Evolutionary conservation across 148 eudicot species (phyloP).

Genomic region (Chenopodium formosanum): DNA sequence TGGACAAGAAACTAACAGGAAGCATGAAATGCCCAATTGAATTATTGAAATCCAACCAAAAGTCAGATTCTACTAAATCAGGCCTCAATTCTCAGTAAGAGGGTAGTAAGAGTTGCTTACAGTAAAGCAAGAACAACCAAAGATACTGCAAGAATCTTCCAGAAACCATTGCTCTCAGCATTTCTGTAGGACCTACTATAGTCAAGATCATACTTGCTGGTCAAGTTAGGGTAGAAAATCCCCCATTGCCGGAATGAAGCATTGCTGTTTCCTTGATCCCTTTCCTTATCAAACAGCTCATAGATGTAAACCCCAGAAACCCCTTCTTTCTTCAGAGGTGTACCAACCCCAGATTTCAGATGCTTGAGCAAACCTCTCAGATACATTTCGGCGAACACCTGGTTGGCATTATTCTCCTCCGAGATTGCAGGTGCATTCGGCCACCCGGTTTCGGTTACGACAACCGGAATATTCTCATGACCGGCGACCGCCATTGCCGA

Average conservation of each 20-base stretch:
- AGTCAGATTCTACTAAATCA: not conserved
- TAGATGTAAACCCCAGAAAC: slow-evolving; percentile 54
- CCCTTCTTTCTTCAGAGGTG: slow-evolving; percentile 80
- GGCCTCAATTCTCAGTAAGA: not conserved
- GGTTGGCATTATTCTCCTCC: slow-evolving; percentile 51
- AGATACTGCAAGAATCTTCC: not conserved
- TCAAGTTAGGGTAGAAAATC: slow-evolving; percentile 54
- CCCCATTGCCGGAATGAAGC: slow-evolving; percentile 32
- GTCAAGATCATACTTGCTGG: slow-evolving; percentile 45
- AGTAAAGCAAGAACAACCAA: not conserved
- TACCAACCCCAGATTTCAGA: slow-evolving; percentile 56
- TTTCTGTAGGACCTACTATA: slow-evolving; percentile 17
- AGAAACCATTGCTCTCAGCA: not conserved
- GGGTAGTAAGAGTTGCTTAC: not conserved
- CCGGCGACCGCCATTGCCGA: slow-evolving; percentile 67
- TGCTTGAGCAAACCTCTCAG: slow-evolving; percentile 55
- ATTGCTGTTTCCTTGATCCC: not conserved
- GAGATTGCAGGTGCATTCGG: slow-evolving; percentile 35
- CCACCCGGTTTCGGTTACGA: slow-evolving; percentile 84
- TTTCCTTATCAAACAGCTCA: slow-evolving; percentile 55
- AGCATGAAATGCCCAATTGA: not conserved
- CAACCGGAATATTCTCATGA: slow-evolving; percentile 68
- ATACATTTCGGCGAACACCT: slow-evolving; percentile 59
- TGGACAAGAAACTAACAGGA: not conserved
- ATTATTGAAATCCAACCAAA: not conserved